phyloP scores from a whole-genome alignment of 768 basidiomycete genomes.

The Amanita polypyramis region DNA sequence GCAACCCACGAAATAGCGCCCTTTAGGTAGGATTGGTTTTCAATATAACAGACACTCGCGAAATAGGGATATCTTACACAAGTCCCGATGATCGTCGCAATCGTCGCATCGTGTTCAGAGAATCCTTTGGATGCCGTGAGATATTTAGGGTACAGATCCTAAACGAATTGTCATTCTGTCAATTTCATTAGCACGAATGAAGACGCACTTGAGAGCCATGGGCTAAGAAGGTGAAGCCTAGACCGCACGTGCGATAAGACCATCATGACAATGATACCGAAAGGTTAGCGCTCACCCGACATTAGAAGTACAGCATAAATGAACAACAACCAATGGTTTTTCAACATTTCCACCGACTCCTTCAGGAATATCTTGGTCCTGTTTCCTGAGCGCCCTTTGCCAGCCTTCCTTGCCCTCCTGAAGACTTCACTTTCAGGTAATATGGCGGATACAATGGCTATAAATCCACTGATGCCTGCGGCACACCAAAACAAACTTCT shows the following conservation, averaged over 20 bases:
- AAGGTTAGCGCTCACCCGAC: constrained; percentile 31
- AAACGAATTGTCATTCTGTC: not conserved
- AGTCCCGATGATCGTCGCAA: constrained; percentile 76
- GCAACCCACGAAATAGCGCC: constrained; percentile 26
- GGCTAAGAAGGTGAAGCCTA: constrained; percentile 69
- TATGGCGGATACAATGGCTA: constrained; percentile 51
- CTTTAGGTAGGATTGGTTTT: constrained; percentile 12
- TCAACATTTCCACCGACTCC: constrained; percentile 71
- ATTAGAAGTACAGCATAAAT: constrained; percentile 80
- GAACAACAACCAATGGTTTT: constrained; percentile 70
- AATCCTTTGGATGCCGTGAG: constrained; percentile 55
- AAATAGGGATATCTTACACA: constrained; percentile 27
- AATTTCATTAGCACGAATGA: not conserved
- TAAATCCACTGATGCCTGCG: constrained; percentile 56
- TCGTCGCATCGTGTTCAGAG: constrained; percentile 43
- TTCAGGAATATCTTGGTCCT: constrained; percentile 66
- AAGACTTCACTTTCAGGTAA: constrained; percentile 77
- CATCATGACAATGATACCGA: not conserved
- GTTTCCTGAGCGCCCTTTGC: constrained; percentile 35
- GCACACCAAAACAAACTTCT: constrained; percentile 76
- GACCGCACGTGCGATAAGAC: not conserved
- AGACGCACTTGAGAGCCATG: constrained; percentile 53
- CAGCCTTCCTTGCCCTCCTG: constrained; percentile 53
- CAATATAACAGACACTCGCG: not conserved
- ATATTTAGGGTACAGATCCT: constrained; percentile 79